Conservation (phyloP, 805 yeast genomes). For the Yarrowia sp. region DNA sequence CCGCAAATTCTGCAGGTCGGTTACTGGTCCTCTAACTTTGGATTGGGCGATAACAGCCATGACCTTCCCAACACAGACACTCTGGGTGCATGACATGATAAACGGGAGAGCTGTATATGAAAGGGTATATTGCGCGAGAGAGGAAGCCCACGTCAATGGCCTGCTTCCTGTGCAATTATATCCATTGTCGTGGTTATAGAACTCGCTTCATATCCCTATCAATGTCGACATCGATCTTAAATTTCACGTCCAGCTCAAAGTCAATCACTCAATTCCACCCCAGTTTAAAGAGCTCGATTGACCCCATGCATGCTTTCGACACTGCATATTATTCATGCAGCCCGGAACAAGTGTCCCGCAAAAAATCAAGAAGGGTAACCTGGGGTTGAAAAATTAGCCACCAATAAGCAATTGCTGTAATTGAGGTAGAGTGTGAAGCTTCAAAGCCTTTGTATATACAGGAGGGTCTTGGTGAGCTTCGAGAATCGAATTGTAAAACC, state of each 20-base stretch:
- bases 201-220: background rate
- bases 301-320: slow-evolving; percentile 20
- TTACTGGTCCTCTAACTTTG: slow-evolving; percentile 24
- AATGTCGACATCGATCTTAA: background rate
- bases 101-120: slow-evolving; percentile 7
- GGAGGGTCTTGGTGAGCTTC: too few species aligned
- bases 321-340: slow-evolving; percentile 6
- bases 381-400: background rate
- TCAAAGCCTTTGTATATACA: too few species aligned
- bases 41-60: slow-evolving; percentile 37
- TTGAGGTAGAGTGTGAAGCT: too few species aligned
- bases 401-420: too few species aligned
- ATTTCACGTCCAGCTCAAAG: background rate
- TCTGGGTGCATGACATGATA: slow-evolving; percentile 11
- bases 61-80: slow-evolving; percentile 12
- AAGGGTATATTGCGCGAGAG: background rate
- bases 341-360: slow-evolving; percentile 20
- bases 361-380: background rate
- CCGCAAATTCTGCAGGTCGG: slow-evolving; percentile 25
- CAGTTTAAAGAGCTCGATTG: background rate
- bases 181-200: too few species aligned
- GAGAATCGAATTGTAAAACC: too few species aligned
- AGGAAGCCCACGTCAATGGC: too few species aligned
- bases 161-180: background rate
- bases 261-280: background rate